Conservation (phyloP, 805 yeast genomes). For the Barnettozyma sp. region DNA sequence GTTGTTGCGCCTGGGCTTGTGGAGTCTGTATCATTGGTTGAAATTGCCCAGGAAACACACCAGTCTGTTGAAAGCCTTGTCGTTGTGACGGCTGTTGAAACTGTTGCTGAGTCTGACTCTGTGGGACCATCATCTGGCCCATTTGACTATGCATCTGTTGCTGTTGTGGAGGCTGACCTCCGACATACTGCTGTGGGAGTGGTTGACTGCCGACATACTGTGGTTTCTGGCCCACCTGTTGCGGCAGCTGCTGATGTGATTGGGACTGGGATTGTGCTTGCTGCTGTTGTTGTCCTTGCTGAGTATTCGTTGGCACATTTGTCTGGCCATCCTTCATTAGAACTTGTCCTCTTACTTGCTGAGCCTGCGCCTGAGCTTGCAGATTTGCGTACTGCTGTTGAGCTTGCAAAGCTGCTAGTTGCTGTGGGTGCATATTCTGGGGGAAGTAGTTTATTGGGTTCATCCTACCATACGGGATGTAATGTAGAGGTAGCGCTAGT, state of each 20-base stretch:
- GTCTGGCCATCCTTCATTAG: slow-evolving; percentile 6
- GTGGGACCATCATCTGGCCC: slow-evolving; percentile 3
- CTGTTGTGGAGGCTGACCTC: no score
- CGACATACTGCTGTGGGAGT: not conserved
- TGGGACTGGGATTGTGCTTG: slow-evolving; percentile 12
- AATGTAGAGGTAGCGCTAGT: not conserved
- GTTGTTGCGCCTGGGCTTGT: slow-evolving; percentile 7
- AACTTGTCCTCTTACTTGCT: slow-evolving; percentile 1
- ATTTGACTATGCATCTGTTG: slow-evolving; percentile 3
- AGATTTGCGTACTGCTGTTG: slow-evolving; percentile 14
- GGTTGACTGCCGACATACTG: not conserved
- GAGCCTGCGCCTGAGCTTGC: slow-evolving; percentile 10
- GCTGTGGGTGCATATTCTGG: slow-evolving; percentile 12
- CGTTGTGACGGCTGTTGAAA: slow-evolving; percentile 4
- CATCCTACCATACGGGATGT: no score
- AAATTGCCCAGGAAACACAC: slow-evolving; percentile 1
- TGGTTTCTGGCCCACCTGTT: slow-evolving; percentile 5
- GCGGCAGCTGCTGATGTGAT: slow-evolving; percentile 10
- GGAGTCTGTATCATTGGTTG: slow-evolving; percentile 6
- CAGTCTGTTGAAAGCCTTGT: slow-evolving; percentile 1
- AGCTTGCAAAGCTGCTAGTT: slow-evolving; percentile 15
- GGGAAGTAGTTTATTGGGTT: slow-evolving; percentile 9
- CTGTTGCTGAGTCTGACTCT: slow-evolving; percentile 4
- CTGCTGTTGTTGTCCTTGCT: slow-evolving; percentile 3
- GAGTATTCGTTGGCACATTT: not conserved